Evolutionary conservation across 768 basidiomycete genomes (phyloP).

Genomic region (Collybia sordida): DNA sequence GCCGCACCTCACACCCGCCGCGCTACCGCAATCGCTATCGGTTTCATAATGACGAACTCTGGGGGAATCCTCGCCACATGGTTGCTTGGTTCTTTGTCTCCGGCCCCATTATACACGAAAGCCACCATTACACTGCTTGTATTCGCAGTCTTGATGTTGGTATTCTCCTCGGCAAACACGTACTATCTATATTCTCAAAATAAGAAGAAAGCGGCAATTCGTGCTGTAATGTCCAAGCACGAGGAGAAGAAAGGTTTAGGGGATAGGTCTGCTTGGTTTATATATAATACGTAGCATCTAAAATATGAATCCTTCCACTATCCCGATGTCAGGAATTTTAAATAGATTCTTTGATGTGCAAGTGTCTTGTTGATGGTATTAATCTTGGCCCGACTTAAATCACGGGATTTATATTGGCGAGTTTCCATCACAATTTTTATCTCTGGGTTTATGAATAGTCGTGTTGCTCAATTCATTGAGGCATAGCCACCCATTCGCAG

Average conservation of each 20-base stretch:
- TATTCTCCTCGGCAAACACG: slow-evolving; percentile 33
- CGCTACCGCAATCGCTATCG: slow-evolving; percentile 45
- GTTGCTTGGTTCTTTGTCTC: slow-evolving; percentile 50
- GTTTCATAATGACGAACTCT: slow-evolving; percentile 39
- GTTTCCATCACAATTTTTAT: too few species aligned
- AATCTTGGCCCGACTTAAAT: too few species aligned
- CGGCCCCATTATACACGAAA: slow-evolving; percentile 44
- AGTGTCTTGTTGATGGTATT: too few species aligned
- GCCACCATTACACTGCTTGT: slow-evolving; percentile 40
- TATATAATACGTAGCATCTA: slow-evolving; percentile 38
- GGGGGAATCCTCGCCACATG: slow-evolving; percentile 57
- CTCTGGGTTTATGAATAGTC: too few species aligned
- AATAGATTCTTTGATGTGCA: too few species aligned
- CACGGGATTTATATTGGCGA: too few species aligned
- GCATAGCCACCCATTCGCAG: too few species aligned
- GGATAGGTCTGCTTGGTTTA: slow-evolving; percentile 52
- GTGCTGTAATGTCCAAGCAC: slow-evolving; percentile 24
- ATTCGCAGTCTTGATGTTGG: slow-evolving; percentile 35
- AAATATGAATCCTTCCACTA: too few species aligned
- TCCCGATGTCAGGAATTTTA: too few species aligned
- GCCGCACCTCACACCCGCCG: slow-evolving; percentile 45
- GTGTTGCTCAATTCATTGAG: too few species aligned
- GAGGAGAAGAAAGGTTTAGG: slow-evolving; percentile 42
- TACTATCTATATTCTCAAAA: slow-evolving; percentile 41
- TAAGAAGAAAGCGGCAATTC: slow-evolving; percentile 36